Evolutionary conservation across 495 filamentous ascomycete genomes (phyloP), one percentile per base, ranked within the genome.

Genomic region (Apodospora peruviana): DNA sequence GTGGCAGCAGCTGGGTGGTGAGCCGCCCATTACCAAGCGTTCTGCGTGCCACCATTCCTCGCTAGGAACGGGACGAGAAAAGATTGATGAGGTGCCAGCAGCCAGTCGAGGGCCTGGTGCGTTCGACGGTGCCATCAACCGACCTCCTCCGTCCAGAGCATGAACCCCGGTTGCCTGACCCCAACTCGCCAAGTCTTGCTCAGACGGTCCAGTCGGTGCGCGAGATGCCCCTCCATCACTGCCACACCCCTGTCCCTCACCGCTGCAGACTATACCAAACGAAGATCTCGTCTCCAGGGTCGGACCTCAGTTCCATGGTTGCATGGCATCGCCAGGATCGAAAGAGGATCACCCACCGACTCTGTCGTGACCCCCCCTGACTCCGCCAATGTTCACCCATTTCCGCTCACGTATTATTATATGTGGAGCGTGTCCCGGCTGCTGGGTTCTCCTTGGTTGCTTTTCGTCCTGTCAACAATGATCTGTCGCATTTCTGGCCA

Each of bases 141-240:
- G 35, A 20, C 27, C n/a, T 50, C 45, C 48, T 40, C 40, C 48
- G 19, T 38, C n/a, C 40, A 32, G 35, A 32, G 40, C 40, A n/a
- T n/a, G n/a, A 38, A 44, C 43, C 49, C 43, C 36, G 42, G 49
- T 40, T 35, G 17, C 10, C 49, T 27, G 34, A 22, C 49, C 49
- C 49, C 43, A 46, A 42, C 17, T 21, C 48, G 29, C 20, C 48
- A 40, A 10, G 5, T 7, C 14, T 16, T 24, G 41, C 24, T 24
- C 32, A 24, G 4, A 5, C 22, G 40, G 27, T 17, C 49, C 42
- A 51, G 34, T 51, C 22, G 19, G 29, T 19, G 11, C 37, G 16
- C 27, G 21, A 45, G 41, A 17, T 42, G n/a, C 44, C 49, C 49
- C 49, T 40, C 43, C 49, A 40, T 46, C 14, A 35, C 39, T 32